Conservation (phyloP, 345 rosid genomes). For the Eucalyptus leucophloia region DNA sequence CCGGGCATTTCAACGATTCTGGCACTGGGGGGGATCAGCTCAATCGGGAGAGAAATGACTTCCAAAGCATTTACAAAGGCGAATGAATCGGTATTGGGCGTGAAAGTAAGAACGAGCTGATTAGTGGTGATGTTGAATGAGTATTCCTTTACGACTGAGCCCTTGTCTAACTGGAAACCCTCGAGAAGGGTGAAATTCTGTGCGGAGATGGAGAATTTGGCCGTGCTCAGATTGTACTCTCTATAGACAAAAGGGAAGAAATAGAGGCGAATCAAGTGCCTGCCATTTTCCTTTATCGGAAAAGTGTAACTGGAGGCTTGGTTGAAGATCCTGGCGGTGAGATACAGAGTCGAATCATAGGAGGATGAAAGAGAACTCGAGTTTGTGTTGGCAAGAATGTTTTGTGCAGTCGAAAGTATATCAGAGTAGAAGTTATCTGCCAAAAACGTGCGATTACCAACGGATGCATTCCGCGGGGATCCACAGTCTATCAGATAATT, state of each 20-base stretch:
- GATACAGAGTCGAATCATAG: conserved; percentile 27
- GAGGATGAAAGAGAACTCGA: conserved; percentile 4
- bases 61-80: conserved; percentile 78
- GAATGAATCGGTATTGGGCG: conserved; percentile 29
- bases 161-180: conserved; percentile 17
- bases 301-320: conserved; percentile 29
- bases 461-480: conserved; percentile 29
- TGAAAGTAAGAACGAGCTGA: conserved; percentile 31
- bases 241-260: conserved; percentile 34
- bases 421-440: conserved; percentile 18
- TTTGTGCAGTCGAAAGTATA: conserved; percentile 6
- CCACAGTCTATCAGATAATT: conserved; percentile 63
- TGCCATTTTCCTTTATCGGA: conserved; percentile 34
- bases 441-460: conserved; percentile 25
- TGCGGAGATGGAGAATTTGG: conserved; percentile 60
- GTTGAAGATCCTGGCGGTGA: conserved; percentile 47
- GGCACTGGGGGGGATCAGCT: conserved; percentile 38
- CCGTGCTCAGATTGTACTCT: conserved; percentile 28
- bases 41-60: conserved; percentile 49
- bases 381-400: conserved; percentile 2
- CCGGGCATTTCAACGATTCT: conserved; percentile 4
- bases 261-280: conserved; percentile 65
- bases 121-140: conserved; percentile 31
- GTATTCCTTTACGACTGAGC: conserved; percentile 40
- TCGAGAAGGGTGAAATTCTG: conserved; percentile 53